Evolutionary conservation across 495 filamentous ascomycete genomes (phyloP).

Genomic region (Jackrogersella multiformis): DNA sequence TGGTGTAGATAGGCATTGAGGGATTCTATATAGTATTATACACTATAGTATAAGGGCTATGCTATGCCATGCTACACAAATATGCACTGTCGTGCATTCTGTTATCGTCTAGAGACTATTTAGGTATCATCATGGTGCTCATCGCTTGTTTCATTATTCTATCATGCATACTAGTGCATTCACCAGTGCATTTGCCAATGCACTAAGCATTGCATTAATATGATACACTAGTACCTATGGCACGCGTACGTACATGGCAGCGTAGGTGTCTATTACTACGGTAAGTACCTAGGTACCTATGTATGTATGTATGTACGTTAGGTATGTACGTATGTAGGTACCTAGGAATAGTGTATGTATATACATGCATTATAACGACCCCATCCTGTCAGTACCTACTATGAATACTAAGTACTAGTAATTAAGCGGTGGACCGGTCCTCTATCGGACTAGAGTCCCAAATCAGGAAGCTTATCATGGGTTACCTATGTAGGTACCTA

Average conservation of each 20-base stretch:
- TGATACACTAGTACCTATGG: too few species aligned
- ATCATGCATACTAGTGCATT: slow-evolving; percentile 35
- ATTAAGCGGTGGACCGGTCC: slow-evolving; percentile 35
- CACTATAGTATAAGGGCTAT: too few species aligned
- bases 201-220: slow-evolving; percentile 32
- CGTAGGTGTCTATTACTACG: background rate
- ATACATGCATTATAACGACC: slow-evolving; percentile 13
- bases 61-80: slow-evolving; percentile 23
- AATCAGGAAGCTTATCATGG: slow-evolving; percentile 43
- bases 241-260: too few species aligned
- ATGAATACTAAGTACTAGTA: slow-evolving; percentile 21
- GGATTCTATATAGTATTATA: slow-evolving; percentile 25
- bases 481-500: too few species aligned
- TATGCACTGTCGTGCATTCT: slow-evolving; percentile 22
- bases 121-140: slow-evolving; percentile 35
- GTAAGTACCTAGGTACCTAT: too few species aligned
- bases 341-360: slow-evolving; percentile 2
- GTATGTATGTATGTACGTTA: too few species aligned
- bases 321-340: too few species aligned
- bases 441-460: slow-evolving; percentile 39
- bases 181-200: slow-evolving; percentile 34
- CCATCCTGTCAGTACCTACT: slow-evolving; percentile 29
- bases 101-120: slow-evolving; percentile 5
- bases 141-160: slow-evolving; percentile 45
- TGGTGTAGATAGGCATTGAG: slow-evolving; percentile 9